Base-by-base conservation (phyloP, 768 basidiomycete genomes). In the Roridomyces roridus region DNA sequence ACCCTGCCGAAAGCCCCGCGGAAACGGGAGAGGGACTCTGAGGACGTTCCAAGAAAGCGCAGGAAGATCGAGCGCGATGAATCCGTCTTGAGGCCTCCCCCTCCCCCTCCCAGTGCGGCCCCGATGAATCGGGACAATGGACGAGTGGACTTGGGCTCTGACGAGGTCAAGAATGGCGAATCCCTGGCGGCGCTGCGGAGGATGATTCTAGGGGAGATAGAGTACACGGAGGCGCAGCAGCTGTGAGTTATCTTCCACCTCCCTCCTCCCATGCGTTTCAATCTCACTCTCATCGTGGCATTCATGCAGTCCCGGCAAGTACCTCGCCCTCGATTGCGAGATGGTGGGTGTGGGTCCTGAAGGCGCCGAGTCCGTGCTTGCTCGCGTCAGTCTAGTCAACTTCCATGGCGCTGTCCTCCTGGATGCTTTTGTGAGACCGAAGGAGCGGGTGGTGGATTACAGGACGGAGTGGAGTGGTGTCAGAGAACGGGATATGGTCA, bases 311-410 rank as follows among this genome's bases (percentile, higher is more conserved):
- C 84, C 85, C 5, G 89, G 89, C 45, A 88, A 83, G 66, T 90
- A 90, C 60, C 74, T 97, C 37, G 86, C 94, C 0, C 76, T 99
- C 25, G 96, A 99, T 72, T 98, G 96, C 65, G 96, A 98, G 73
- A 97, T 98, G 94, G 96, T 98, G 11, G 95, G 95, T 5, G 83
- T 96, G 17, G 94, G 94, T 1, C 80, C 85, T n/a, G 80, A 87
- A 21, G 93, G 92, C 18, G 72, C 72, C 3, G 93, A 96, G 68
- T 94, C 91, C 0, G 88, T 89, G 0, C 80, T 97, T 14, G 96
- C 94, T 2, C 87, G 96, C 26, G 91, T 96, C 60, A 92, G 90
- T 46, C 69, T 97, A 37, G 94, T 98, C 54, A 96, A 98, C 71
- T 96, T 86, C 68, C 77, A 92, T 56, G 96, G 96, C 0, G 86